Evolutionary conservation across 768 basidiomycete genomes (phyloP), one percentile per base, ranked within the genome.

Genomic region (Leccinum subtestaceum): DNA sequence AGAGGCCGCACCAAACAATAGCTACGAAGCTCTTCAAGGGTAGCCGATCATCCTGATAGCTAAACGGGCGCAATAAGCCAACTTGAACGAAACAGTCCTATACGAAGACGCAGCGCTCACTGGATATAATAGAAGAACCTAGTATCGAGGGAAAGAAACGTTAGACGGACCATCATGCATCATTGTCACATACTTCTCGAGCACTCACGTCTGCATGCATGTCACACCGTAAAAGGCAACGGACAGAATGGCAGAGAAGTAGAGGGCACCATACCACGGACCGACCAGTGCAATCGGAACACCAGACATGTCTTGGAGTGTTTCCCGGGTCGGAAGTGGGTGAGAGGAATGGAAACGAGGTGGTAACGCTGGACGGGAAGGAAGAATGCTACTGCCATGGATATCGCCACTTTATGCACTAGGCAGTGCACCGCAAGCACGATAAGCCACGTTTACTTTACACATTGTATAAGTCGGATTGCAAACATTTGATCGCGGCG

Each of bases 61-160:
- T 57, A 25, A 38, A 53, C 4, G n/a, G 36, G 38, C 5, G 8
- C 23, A 17, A 32, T 57, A 17, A 57, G 50, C 38, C 25, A 11
- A 32, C 19, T 19, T 2, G 15, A 31, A 51, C 3, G 47, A 19
- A 25, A 48, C 47, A 48, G 43, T 19, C 19, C 10, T 2, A 17
- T 15, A 31, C 25, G n/a, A 29, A 32, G 43, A 45, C 9, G 38
- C n/a, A 31, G 17, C 13, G 32, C 56, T 57, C 56, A 57, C 56
- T 57, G 56, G 12, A 57, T 57, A 13, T 52, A 57, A 29, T 57
- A 57, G 40, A 57, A 57, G n/a, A 57, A 54, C 23, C 53, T 54
- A 45, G 19, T 9, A 19, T 32, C 19, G 13, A 55, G 32, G 9
- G 27, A 25, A 19, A 40, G 9, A 23, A 9, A 29, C 11, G 15